Percentiles rank a stretch among this genome's conserved stretches.
Evolutionary conservation across 805 yeast genomes (phyloP).

Genomic region (Zygotorulaspora sp.): DNA sequence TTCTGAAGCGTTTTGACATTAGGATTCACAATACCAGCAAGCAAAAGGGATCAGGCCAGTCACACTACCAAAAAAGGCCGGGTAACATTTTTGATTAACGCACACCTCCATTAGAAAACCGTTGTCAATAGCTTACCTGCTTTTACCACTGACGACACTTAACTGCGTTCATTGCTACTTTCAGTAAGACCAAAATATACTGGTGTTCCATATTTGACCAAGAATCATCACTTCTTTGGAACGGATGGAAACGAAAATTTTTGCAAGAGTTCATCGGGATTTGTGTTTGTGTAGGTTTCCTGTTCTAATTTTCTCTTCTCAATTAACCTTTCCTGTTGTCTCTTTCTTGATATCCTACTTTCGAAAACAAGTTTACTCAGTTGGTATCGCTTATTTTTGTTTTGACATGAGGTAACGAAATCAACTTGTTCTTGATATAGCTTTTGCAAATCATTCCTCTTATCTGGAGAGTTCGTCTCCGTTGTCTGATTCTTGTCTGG

Average conservation of each 20-base stretch:
- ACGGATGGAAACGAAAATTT: conserved; percentile 28
- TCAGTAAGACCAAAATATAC: too few relatives aligned
- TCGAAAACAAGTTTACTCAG: conserved; percentile 24
- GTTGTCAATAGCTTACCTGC: too few relatives aligned
- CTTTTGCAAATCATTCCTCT: conserved; percentile 8
- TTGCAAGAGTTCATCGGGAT: conserved; percentile 24
- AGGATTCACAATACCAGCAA: background rate
- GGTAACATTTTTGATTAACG: too few relatives aligned
- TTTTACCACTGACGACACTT: too few relatives aligned
- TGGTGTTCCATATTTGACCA: too few relatives aligned
- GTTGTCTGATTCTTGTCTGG: conserved; percentile 3
- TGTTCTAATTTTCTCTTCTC: conserved; percentile 20
- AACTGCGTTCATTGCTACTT: too few relatives aligned
- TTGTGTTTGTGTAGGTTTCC: conserved; percentile 29
- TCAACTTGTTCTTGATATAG: conserved; percentile 23
- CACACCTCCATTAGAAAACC: too few relatives aligned
- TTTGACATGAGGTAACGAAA: conserved; percentile 17
- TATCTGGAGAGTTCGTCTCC: conserved; percentile 1
- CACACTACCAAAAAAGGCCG: background rate
- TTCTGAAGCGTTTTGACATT: too few relatives aligned
- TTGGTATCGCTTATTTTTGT: conserved; percentile 18
- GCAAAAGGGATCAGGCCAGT: background rate
- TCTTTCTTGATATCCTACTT: conserved; percentile 21
- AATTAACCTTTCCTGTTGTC: conserved; percentile 8
- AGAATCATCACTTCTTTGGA: conserved; percentile 15